phyloP scores from a whole-genome alignment of 176 grass and related monocot genomes.

The maize (Zea mays) region Zm-B73-REFERENCE-NAM-5.0 NC_050104.1:20846501-20847000 shows the following conservation, averaged over 20 bases:
- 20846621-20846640: too few species aligned
- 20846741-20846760: conserved; percentile 45
- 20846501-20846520: too few species aligned
- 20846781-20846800: conserved; percentile 39
- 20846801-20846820: conserved; percentile 47
- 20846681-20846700: not conserved
- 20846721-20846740: conserved; percentile 48
- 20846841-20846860: conserved; percentile 27
- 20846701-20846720: conserved; percentile 28
- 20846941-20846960: conserved; percentile 49
- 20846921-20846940: conserved; percentile 50
- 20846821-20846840: conserved; percentile 57
- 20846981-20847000: conserved; percentile 58
- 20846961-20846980: conserved; percentile 54
- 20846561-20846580: too few species aligned
- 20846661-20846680: too few species aligned
- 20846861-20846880: conserved; percentile 58
- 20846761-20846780: conserved; percentile 66
- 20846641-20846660: too few species aligned
- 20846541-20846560: too few species aligned
- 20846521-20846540: too few species aligned
- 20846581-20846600: too few species aligned
- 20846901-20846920: conserved; percentile 43
- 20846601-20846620: too few species aligned
- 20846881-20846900: conserved; percentile 63